Base-by-base conservation (phyloP, 1,284 basidiomycete species). In the Phaffia rhodozyma region DNA sequence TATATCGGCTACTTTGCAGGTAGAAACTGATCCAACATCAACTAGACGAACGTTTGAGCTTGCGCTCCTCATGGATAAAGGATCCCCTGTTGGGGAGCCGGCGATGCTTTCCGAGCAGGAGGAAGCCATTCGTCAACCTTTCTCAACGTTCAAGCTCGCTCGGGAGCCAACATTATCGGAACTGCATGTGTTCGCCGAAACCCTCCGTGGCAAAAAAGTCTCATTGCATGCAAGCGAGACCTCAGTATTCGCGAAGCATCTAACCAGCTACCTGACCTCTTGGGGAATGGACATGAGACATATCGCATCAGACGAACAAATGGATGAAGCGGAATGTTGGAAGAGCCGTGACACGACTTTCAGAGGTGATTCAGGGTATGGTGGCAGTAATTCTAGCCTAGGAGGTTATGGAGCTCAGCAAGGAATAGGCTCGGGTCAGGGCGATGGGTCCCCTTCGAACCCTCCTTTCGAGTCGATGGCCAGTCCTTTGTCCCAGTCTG, bases 271-370 rank as follows among this genome's bases (percentile, higher is more conserved):
- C 75, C 81, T 96, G 63, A 88, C 87, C n/a, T 83, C 87, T 4
- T 96, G 92, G 91, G 91, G 91, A 21, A 82, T 96, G 81, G 89
- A 94, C 70, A 86, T 96, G 54, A 86, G 83, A 60, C 89, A 91
- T 74, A 80, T 90, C 48, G 84, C 89, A 4, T 80, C 75, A 32
- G 75, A 76, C 50, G 70, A 71, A 6, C 73, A 73, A 7, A 63
- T 63, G n/a, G 57, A 63, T 21, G 68, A 70, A 16, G 25, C 66
- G 66, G 29, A 67, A 62, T n/a, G 52, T 30, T 32, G 68, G 70
- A 29, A 27, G 51, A 32, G 43, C 30, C 60, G 47, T 25, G 69
- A 60, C 81, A 66, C 32, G 67, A 69, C 47, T 67, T n/a, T 47
- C n/a, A 54, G 49, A 7, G 50, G 60, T 47, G 53, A 47, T 16